phyloP scores from a whole-genome alignment of 495 filamentous ascomycete genomes.

The Astrothelium macrocarpum region DNA sequence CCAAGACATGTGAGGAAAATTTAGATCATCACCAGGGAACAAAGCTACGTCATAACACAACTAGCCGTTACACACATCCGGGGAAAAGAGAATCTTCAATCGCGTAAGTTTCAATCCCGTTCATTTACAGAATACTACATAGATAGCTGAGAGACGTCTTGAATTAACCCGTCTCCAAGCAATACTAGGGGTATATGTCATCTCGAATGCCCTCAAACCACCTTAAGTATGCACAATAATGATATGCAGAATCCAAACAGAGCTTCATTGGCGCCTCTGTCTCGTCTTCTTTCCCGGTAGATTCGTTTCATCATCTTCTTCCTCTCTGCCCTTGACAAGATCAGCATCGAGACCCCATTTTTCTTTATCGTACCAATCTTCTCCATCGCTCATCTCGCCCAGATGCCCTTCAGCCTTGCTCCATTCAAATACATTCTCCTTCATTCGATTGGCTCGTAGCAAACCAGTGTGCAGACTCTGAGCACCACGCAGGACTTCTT shows the following conservation, averaged over 20 bases:
- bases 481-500: conserved; percentile 79
- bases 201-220: background rate
- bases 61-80: too few species aligned
- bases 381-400: conserved; percentile 27
- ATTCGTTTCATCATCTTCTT: conserved; percentile 1
- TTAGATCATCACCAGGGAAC: background rate
- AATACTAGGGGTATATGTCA: background rate
- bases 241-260: background rate
- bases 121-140: background rate
- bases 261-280: background rate
- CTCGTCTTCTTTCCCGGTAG: conserved; percentile 1
- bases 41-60: background rate
- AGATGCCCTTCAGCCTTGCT: conserved; percentile 83
- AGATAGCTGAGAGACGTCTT: too few species aligned
- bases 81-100: too few species aligned
- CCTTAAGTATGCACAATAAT: background rate
- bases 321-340: conserved; percentile 2
- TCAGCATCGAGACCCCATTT: conserved; percentile 18
- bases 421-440: conserved; percentile 73
- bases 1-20: background rate
- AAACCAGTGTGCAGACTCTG: conserved; percentile 67
- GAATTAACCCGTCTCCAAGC: too few species aligned
- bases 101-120: too few species aligned
- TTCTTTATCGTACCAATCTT: conserved; percentile 24
- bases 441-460: conserved; percentile 64